Conservation (phyloP, 1,139 yeast species). For the Yamadazyma atmosphaerica region DNA sequence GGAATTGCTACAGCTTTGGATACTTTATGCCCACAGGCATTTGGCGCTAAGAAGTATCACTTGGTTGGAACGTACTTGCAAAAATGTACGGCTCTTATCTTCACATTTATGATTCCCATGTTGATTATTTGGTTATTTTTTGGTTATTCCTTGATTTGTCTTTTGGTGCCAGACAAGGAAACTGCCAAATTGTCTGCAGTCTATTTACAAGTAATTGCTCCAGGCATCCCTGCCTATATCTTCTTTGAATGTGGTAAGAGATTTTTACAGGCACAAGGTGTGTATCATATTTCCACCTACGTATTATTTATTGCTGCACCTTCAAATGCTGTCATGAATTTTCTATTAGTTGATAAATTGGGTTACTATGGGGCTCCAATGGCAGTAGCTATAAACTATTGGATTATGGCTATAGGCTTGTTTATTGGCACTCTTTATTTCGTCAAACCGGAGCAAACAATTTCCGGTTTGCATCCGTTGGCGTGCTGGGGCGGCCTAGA, state of each 20-base stretch:
- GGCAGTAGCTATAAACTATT: conserved; percentile 57
- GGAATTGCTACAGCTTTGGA: conserved; percentile 61
- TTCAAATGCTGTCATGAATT: conserved; percentile 51
- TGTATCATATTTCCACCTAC: conserved; percentile 53
- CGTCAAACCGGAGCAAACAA: conserved; percentile 41
- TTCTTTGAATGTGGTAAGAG: conserved; percentile 55
- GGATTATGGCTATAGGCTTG: conserved; percentile 55
- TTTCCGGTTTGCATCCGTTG: conserved; percentile 42
- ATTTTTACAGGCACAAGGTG: conserved; percentile 54
- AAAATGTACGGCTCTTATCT: conserved; percentile 54
- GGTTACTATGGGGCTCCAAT: conserved; percentile 59
- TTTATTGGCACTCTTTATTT: conserved; percentile 38
- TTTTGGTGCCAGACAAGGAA: conserved; percentile 44
- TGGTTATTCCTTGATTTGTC: conserved; percentile 38
- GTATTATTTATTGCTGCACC: conserved; percentile 56
- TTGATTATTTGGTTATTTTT: conserved; percentile 50
- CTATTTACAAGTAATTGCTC: conserved; percentile 49
- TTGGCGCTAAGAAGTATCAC: conserved; percentile 54
- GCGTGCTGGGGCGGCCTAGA: conserved; percentile 41
- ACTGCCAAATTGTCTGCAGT: conserved; percentile 54
- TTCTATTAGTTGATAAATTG: conserved; percentile 32
- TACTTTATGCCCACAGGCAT: conserved; percentile 60
- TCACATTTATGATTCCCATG: conserved; percentile 50
- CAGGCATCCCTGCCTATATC: conserved; percentile 59
- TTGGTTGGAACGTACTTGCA: conserved; percentile 56